Percentiles rank a stretch among this genome's conserved stretches.
Conservation (phyloP, 768 basidiomycete genomes). For the Neoboletus subvelutipes region DNA sequence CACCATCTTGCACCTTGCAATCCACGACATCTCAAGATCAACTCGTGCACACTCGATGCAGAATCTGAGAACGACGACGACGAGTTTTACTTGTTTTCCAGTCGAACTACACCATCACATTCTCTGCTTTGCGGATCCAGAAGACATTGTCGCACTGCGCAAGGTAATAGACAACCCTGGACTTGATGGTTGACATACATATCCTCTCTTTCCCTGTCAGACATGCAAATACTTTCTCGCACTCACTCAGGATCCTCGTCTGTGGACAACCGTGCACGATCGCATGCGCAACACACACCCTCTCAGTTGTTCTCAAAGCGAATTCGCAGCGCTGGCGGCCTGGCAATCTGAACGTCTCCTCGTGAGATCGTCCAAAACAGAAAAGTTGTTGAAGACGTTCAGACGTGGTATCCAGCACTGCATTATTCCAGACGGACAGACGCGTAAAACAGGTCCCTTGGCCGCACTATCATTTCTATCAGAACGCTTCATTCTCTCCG, state of each 20-base stretch:
- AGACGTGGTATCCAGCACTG: background rate
- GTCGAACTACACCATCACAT: conserved; percentile 7
- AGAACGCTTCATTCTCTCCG: conserved; percentile 13
- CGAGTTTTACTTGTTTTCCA: background rate
- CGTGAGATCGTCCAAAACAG: conserved; percentile 5
- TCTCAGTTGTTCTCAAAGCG: conserved; percentile 3
- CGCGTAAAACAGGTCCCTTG: background rate
- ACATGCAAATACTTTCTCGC: conserved; percentile 9
- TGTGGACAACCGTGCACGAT: conserved; percentile 3
- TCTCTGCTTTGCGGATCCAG: conserved; percentile 2
- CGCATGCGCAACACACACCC: conserved; percentile 4
- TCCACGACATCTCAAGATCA: background rate
- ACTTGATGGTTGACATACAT: background rate
- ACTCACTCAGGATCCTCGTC: background rate
- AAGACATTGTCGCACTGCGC: conserved; percentile 7
- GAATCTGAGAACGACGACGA: background rate
- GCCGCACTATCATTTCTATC: conserved; percentile 6
- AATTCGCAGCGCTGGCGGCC: background rate
- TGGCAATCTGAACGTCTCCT: conserved; percentile 5
- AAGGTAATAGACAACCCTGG: conserved; percentile 4
- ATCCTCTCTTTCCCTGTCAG: background rate
- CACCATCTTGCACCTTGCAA: too few species aligned
- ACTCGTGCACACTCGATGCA: background rate
- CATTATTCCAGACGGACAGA: background rate
- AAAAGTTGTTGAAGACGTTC: background rate